Percentiles rank a stretch among this genome's conserved stretches.
phyloP scores from a whole-genome alignment of 352 stramenopile species.

The Phytophthora colocasiae region DNA sequence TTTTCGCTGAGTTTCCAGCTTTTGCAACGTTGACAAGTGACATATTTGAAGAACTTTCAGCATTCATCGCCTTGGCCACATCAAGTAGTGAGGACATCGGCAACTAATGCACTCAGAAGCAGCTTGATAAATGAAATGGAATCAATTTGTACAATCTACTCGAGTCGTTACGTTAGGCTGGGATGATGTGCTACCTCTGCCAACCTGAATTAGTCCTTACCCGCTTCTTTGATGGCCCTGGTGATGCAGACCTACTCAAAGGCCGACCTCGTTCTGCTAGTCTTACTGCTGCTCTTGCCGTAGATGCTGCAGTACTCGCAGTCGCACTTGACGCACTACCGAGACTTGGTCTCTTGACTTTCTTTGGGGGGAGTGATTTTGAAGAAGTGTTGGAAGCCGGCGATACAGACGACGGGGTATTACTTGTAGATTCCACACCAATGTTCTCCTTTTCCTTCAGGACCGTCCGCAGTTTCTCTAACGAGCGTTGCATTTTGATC shows the following conservation, averaged over 20 bases:
- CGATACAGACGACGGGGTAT: slow-evolving; percentile 31
- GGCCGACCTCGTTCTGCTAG: slow-evolving; percentile 25
- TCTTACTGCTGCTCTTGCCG: slow-evolving; percentile 32
- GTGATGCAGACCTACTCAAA: slow-evolving; percentile 39
- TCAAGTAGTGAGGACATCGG: slow-evolving; percentile 52
- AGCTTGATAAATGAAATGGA: slow-evolving; percentile 26
- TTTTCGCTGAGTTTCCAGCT: slow-evolving; percentile 26
- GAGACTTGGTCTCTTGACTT: slow-evolving; percentile 24
- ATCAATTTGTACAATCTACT: slow-evolving; percentile 22
- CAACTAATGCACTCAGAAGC: neutral
- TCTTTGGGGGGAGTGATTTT: slow-evolving; percentile 14
- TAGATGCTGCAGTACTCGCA: slow-evolving; percentile 24
- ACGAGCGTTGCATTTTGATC: slow-evolving; percentile 52
- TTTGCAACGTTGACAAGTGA: slow-evolving; percentile 51
- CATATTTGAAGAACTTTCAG: slow-evolving; percentile 22
- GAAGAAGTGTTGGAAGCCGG: slow-evolving; percentile 29
- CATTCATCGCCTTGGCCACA: slow-evolving; percentile 58
- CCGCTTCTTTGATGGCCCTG: slow-evolving; percentile 51
- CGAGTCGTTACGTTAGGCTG: slow-evolving; percentile 34
- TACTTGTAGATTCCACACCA: slow-evolving; percentile 32
- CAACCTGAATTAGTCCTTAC: slow-evolving; percentile 38
- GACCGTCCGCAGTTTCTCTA: slow-evolving; percentile 55
- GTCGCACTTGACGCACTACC: slow-evolving; percentile 29
- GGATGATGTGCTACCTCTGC: slow-evolving; percentile 42
- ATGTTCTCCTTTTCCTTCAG: slow-evolving; percentile 84